These are phyloP conservation scores for Aspergillus neotritici DNA, from an alignment of 2,329 filamentous ascomycete genomes.

Conservation along the genomic window DNA sequence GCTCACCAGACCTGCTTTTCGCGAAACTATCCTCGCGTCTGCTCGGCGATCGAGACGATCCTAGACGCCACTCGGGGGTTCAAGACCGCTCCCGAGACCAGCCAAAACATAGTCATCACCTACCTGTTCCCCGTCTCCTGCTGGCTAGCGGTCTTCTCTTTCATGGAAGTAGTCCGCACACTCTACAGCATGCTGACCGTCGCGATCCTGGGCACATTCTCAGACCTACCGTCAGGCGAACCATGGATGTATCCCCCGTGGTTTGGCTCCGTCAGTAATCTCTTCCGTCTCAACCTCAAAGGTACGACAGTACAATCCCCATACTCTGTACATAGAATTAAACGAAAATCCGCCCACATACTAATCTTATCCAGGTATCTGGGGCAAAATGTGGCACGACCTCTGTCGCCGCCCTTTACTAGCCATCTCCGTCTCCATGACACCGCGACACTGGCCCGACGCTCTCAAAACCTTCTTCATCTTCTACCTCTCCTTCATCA, in stretches of 20 bases:
- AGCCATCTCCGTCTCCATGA: conserved; percentile 4
- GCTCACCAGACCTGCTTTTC: conserved; percentile 9
- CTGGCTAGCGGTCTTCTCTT: conserved; percentile 13
- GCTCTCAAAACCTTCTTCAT: conserved; percentile 4
- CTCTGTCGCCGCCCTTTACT: conserved; percentile 13
- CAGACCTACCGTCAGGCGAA: conserved; percentile 4
- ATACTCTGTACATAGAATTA: not conserved
- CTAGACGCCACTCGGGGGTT: not conserved
- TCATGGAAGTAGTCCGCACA: conserved; percentile 12
- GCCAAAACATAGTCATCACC: conserved; percentile 1
- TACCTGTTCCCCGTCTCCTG: conserved; percentile 9
- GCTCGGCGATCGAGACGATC: not conserved
- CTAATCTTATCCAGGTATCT: conserved; percentile 8
- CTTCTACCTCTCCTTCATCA: conserved; percentile 8
- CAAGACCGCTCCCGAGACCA: conserved; percentile 1
- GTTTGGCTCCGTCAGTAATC: conserved; percentile 9
- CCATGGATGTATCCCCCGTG: conserved; percentile 16
- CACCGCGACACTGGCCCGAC: not conserved
- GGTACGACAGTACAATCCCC: not conserved
- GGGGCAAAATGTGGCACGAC: conserved; percentile 17
- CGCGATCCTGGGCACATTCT: conserved; percentile 2
- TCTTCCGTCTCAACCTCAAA: conserved; percentile 10
- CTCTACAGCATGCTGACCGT: conserved; percentile 4
- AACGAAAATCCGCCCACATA: not conserved
- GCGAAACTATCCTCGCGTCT: conserved; percentile 4